These are phyloP conservation scores for Striga hermonthica DNA, from an alignment of 305 asterid species.

Conservation along the genomic window DNA sequence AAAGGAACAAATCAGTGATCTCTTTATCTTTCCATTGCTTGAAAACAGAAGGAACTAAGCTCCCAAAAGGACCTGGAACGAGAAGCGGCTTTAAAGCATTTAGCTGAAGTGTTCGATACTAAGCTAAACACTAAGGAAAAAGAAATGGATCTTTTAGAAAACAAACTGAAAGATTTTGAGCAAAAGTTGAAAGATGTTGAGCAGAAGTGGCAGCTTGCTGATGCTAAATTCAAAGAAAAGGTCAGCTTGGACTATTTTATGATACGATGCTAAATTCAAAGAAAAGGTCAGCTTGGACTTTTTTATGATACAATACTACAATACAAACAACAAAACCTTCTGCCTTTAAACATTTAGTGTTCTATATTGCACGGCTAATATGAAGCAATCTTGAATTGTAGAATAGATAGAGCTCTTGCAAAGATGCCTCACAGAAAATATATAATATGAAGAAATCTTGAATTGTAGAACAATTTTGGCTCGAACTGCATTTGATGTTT, in stretches of 20 bases:
- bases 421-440: too few relatives aligned
- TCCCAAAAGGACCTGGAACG: constrained; percentile 49
- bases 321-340: not conserved
- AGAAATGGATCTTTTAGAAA: constrained; percentile 42
- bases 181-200: constrained; percentile 64
- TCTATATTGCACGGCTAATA: not conserved
- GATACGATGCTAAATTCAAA: constrained; percentile 58
- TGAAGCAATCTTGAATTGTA: not conserved
- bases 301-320: constrained; percentile 49
- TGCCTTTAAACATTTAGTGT: not conserved
- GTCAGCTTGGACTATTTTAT: constrained; percentile 35
- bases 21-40: constrained; percentile 18
- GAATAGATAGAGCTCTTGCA: too few relatives aligned
- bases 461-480: not conserved
- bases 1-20: constrained; percentile 6
- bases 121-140: constrained; percentile 61
- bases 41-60: constrained; percentile 51
- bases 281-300: constrained; percentile 46
- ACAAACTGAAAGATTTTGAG: constrained; percentile 60
- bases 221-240: constrained; percentile 60
- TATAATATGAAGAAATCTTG: not conserved
- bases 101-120: too few relatives aligned
- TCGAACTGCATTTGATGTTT: not conserved
- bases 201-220: constrained; percentile 58
- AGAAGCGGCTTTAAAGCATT: constrained; percentile 50